phyloP scores from a whole-genome alignment of 352 stramenopile genomes.

The Phytopythium kandeliae region DNA sequence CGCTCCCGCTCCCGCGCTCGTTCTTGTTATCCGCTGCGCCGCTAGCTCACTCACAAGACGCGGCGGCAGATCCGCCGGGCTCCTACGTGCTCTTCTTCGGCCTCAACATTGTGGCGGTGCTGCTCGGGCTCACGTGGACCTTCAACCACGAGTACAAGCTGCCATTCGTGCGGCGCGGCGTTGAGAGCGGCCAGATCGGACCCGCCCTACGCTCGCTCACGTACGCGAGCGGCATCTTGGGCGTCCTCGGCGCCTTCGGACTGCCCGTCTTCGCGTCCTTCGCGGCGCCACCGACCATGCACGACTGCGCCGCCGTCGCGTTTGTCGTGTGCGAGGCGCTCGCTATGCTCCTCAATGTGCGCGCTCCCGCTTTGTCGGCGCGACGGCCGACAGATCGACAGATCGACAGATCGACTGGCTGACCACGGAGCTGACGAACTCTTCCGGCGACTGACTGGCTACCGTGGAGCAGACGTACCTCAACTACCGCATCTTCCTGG shows the following conservation, averaged over 20 bases:
- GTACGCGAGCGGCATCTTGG: slow-evolving; percentile 29
- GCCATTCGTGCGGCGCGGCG: slow-evolving; percentile 24
- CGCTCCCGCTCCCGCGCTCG: no score
- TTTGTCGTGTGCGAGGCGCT: slow-evolving; percentile 45
- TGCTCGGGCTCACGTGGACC: slow-evolving; percentile 42
- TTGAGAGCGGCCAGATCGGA: slow-evolving; percentile 29
- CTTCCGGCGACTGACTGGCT: slow-evolving; percentile 2
- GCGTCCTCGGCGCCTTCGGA: slow-evolving; percentile 28
- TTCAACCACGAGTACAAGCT: slow-evolving; percentile 63
- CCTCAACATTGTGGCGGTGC: slow-evolving; percentile 34
- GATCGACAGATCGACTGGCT: no score
- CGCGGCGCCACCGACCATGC: slow-evolving; percentile 24
- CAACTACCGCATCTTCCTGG: slow-evolving; percentile 50
- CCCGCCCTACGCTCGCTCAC: slow-evolving; percentile 22
- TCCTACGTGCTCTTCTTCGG: slow-evolving; percentile 50
- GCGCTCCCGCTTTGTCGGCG: no score
- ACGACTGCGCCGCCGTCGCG: slow-evolving; percentile 34
- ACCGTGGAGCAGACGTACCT: slow-evolving; percentile 36
- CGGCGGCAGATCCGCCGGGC: slow-evolving; percentile 26
- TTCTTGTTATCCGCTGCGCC: neutral
- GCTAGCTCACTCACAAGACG: neutral
- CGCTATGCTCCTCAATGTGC: slow-evolving; percentile 56
- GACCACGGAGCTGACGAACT: no score
- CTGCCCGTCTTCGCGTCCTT: slow-evolving; percentile 39
- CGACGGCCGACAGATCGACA: no score